Evolutionary conservation across 345 rosid genomes (phyloP).

Genomic region (Hirschfeldia incana): DNA sequence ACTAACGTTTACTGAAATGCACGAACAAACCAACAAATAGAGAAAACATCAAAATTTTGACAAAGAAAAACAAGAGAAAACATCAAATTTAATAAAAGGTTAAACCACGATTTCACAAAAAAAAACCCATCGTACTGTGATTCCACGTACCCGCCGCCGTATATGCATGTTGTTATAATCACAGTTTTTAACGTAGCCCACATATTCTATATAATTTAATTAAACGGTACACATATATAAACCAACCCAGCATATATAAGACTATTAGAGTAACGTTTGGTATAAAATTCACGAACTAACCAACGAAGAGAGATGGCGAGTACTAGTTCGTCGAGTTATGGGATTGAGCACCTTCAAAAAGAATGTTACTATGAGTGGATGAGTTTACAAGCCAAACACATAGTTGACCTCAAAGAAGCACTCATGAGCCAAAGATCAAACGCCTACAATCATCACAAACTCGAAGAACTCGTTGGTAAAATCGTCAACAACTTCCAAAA

Average conservation of each 20-base stretch:
- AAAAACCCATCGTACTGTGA: too few relatives aligned
- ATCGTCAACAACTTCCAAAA: slow-evolving; percentile 29
- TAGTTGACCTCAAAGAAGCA: slow-evolving; percentile 34
- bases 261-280: neutral
- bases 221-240: neutral
- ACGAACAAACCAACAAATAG: slow-evolving; percentile 12
- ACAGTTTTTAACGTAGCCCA: neutral
- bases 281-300: neutral
- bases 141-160: too few relatives aligned
- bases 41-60: neutral
- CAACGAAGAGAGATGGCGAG: slow-evolving; percentile 20
- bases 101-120: too few relatives aligned
- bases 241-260: slow-evolving; percentile 15
- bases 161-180: slow-evolving; percentile 19
- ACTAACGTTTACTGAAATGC: neutral
- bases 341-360: slow-evolving; percentile 14
- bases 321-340: neutral
- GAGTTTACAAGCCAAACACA: slow-evolving; percentile 31
- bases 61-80: too few relatives aligned
- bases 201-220: neutral
- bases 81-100: too few relatives aligned
- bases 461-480: slow-evolving; percentile 16
- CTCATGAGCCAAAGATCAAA: slow-evolving; percentile 16
- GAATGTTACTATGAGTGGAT: slow-evolving; percentile 37
- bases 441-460: neutral